Conservation (phyloP, 164 flowering plant genomes). For the grape (Vitis vinifera) region DNA sequence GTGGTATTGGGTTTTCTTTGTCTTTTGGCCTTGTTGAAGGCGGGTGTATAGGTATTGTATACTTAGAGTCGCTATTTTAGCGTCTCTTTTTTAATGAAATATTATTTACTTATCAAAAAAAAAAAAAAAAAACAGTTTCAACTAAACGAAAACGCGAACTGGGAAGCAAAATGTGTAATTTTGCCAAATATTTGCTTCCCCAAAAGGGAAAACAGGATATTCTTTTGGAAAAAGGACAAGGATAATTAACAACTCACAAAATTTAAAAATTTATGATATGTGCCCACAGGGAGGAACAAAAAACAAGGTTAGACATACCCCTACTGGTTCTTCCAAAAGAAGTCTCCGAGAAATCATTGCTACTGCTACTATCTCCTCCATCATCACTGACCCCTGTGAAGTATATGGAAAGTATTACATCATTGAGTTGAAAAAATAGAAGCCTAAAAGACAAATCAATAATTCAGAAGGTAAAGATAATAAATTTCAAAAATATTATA, state of each 20-base stretch:
- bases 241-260: background rate
- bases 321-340: constrained; percentile 75
- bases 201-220: background rate
- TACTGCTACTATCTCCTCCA: constrained; percentile 69
- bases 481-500: background rate
- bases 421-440: constrained; percentile 3
- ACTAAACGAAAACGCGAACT: background rate
- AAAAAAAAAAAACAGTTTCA: background rate
- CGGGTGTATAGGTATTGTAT: too few species aligned
- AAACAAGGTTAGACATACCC: constrained; percentile 32
- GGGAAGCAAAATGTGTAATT: background rate
- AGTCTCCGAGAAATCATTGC: constrained; percentile 74
- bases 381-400: constrained; percentile 49
- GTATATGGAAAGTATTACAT: constrained; percentile 4
- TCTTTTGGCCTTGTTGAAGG: too few species aligned
- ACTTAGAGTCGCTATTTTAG: too few species aligned
- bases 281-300: too few species aligned
- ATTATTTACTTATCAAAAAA: too few species aligned
- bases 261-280: too few species aligned
- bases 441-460: background rate
- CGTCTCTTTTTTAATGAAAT: too few species aligned
- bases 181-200: background rate
- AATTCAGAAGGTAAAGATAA: background rate
- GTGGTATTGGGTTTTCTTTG: too few species aligned
- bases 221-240: background rate